Evolutionary conservation across 208 protist genomes (phyloP).

Genomic region (Porcisia hertigi): DNA sequence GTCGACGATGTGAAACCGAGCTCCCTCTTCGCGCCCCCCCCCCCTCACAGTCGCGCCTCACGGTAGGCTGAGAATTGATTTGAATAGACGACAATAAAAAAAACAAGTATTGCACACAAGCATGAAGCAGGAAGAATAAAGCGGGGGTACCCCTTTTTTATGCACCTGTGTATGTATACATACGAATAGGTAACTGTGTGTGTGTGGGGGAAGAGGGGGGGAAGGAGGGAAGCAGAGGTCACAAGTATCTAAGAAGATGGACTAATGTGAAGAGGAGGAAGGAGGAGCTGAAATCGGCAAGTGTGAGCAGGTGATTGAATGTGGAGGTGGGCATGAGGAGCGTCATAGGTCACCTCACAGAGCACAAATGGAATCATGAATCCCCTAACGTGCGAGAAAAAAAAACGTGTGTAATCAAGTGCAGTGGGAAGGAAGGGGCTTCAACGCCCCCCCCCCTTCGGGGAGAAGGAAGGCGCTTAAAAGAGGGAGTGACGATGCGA

Average conservation of each 20-base stretch:
- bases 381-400: background rate
- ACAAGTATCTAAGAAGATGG: background rate
- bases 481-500: background rate
- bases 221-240: background rate
- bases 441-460: background rate
- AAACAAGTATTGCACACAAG: background rate
- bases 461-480: background rate
- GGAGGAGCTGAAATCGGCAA: background rate
- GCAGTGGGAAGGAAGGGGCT: too few relatives aligned
- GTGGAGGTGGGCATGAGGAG: background rate
- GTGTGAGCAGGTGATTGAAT: too few relatives aligned
- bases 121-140: background rate
- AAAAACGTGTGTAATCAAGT: background rate
- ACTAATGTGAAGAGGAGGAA: background rate
- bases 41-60: constrained; percentile 23
- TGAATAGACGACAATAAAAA: constrained; percentile 9
- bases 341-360: background rate
- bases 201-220: background rate
- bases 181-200: background rate
- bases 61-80: background rate
- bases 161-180: background rate
- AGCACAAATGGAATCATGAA: background rate
- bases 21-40: constrained; percentile 11
- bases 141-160: background rate
- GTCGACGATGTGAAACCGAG: background rate